phyloP scores from a whole-genome alignment of 2,329 filamentous ascomycete species.

The Tolypocladium tundrense region DNA sequence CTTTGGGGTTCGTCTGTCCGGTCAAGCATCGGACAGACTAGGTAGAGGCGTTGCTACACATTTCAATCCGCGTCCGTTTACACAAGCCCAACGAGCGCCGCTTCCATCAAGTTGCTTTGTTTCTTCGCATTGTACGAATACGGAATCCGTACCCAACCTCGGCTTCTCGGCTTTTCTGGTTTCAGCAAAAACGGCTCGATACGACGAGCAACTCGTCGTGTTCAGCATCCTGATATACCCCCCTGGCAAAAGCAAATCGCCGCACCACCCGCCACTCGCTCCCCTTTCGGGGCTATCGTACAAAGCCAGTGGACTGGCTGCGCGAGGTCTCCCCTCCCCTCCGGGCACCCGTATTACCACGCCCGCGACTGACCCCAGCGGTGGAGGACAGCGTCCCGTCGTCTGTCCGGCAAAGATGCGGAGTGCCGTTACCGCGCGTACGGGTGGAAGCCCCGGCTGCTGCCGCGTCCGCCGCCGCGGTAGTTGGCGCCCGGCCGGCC shows the following conservation, averaged over 20 bases:
- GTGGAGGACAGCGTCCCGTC: neutral
- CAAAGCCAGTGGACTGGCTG: neutral
- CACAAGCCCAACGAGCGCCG: neutral
- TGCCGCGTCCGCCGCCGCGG: slow-evolving; percentile 74
- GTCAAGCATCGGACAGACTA: neutral
- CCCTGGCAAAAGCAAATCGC: neutral
- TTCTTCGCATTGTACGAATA: neutral
- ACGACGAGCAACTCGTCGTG: neutral
- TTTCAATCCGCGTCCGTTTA: neutral
- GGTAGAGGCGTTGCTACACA: neutral
- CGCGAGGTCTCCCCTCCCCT: neutral
- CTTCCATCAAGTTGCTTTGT: neutral
- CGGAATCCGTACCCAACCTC: neutral
- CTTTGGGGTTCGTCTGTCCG: neutral
- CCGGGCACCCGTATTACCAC: neutral
- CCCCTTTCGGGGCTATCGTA: neutral
- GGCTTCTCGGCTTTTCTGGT: neutral
- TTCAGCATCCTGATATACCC: neutral
- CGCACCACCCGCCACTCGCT: neutral
- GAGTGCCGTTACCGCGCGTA: slow-evolving; percentile 37
- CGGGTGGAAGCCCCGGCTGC: slow-evolving; percentile 68
- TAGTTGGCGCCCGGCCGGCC: slow-evolving; percentile 89
- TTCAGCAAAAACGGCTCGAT: neutral
- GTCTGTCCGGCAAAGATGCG: neutral
- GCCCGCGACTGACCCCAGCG: neutral